Percentiles rank a stretch among this genome's conserved stretches.
These are phyloP conservation scores for Rosa multiflora DNA, from an alignment of 306 rosid genomes.

Conservation along the genomic window DNA sequence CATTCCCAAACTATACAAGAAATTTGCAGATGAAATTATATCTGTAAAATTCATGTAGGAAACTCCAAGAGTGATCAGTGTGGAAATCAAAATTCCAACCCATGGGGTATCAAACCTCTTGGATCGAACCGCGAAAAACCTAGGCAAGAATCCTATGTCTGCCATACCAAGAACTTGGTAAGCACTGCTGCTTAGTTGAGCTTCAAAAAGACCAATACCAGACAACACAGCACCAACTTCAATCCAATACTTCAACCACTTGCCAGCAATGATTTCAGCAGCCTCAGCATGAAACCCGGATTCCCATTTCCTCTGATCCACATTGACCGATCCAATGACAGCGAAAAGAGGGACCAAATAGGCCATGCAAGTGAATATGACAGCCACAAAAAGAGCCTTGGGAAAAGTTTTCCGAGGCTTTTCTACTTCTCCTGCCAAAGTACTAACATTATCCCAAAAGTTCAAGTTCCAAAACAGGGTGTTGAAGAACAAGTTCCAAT, in stretches of 20 bases:
- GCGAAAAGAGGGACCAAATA: constrained; percentile 35
- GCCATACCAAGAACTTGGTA: constrained; percentile 38
- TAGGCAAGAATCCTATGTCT: constrained; percentile 31
- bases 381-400: constrained; percentile 24
- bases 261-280: constrained; percentile 29
- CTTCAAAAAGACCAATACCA: constrained; percentile 35
- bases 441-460: constrained; percentile 36
- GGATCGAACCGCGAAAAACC: constrained; percentile 19
- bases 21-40: constrained; percentile 34
- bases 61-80: constrained; percentile 18
- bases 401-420: constrained; percentile 30
- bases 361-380: constrained; percentile 33
- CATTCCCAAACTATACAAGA: constrained; percentile 41
- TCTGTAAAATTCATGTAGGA: constrained; percentile 28
- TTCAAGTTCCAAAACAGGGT: constrained; percentile 39
- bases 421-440: constrained; percentile 38
- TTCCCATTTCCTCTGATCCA: constrained; percentile 27
- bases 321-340: constrained; percentile 24
- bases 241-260: constrained; percentile 34
- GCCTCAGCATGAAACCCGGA: constrained; percentile 40
- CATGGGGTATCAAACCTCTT: constrained; percentile 27
- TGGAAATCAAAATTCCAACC: constrained; percentile 28
- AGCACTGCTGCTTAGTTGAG: constrained; percentile 30
- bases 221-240: constrained; percentile 36
- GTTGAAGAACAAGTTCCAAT: constrained; percentile 35